Evolutionary conservation across 2,329 filamentous ascomycete genomes (phyloP).

Genomic region (Ophioceras dolichostomum): DNA sequence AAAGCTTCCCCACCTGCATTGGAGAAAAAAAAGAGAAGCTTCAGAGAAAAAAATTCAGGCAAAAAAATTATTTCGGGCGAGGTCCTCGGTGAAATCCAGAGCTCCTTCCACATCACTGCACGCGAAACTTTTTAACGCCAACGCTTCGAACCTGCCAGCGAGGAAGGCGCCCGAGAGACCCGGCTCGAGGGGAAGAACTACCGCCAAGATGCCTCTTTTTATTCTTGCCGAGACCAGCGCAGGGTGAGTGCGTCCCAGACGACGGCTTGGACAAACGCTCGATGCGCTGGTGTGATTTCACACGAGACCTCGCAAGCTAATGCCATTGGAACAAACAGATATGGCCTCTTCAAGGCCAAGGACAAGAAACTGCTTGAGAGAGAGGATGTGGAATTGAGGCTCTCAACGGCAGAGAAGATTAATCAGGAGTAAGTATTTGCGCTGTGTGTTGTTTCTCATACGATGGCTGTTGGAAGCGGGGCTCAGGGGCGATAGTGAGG

Average conservation of each 20-base stretch:
- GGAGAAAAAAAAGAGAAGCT: slow-evolving; percentile 7
- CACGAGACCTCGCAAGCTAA: no score
- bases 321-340: no score
- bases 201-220: slow-evolving; percentile 67
- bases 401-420: slow-evolving; percentile 70
- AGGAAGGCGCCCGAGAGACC: no score
- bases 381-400: slow-evolving; percentile 60
- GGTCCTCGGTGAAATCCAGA: no score
- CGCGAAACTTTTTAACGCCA: no score
- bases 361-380: slow-evolving; percentile 97
- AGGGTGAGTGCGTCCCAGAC: slow-evolving; percentile 48
- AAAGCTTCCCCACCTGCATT: slow-evolving; percentile 6
- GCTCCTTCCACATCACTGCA: no score
- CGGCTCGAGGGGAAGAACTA: slow-evolving; percentile 4
- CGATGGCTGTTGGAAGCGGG: neutral
- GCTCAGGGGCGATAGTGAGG: no score
- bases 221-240: slow-evolving; percentile 90
- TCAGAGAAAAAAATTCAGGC: slow-evolving; percentile 11
- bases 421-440: slow-evolving; percentile 65
- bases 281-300: no score
- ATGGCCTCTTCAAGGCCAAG: slow-evolving; percentile 95
- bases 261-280: no score
- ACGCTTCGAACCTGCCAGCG: neutral
- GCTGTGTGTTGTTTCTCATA: neutral
- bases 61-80: no score